Evolutionary conservation across 2,329 filamentous ascomycete genomes (phyloP), one percentile per base, ranked within the genome.

Genomic region (Sporothrix variecibatus): DNA sequence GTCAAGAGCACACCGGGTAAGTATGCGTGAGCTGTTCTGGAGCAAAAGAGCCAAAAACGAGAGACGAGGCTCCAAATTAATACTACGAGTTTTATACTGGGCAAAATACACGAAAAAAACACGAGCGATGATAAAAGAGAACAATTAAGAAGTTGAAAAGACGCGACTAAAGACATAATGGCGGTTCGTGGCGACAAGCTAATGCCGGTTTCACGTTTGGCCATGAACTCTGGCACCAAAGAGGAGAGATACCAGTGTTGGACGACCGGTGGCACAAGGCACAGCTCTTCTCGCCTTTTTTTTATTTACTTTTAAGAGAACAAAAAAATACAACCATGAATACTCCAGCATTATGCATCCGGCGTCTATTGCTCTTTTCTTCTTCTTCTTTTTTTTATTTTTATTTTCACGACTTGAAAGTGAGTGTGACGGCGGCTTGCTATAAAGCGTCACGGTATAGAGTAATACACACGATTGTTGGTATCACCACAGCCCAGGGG

Each of bases 1-100:
- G 34, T 62, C n/a, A 60, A n/a, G 68, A 70, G 53, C 53, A 49
- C 69, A 51, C 69, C 70, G 70, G 69, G 56, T 72, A 72, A 64
- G 23, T 72, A 23, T 58, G 31, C 12, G 38, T 23, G 43, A 51
- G 15, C 20, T 40, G 17, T 34, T 71, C 34, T 71, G 3, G 28
- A 31, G 26, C 15, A 26, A 34, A 34, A 60, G 56, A 62, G 28
- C 7, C 53, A 23, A 34, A 34, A 34, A 34, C 34, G 34, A 38
- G 17, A 46, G n/a, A 65, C 60, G 38, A 40, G 34, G 62, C 38
- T 67, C 62, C 28, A 67, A 3, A 34, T 51, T 51, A 68, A 51
- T 68, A 68, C 26, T 34, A 68, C 17, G 23, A 11, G 15, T n/a
- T 67, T 31, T 67, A 68, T 68, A 68, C 40, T 6, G 15, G 31